A percentile compares a stretch with the other conserved stretches of the same genome.
Evolutionary conservation across 2,329 filamentous ascomycete species (phyloP).

Genomic region (Fusarium devonianum): DNA sequence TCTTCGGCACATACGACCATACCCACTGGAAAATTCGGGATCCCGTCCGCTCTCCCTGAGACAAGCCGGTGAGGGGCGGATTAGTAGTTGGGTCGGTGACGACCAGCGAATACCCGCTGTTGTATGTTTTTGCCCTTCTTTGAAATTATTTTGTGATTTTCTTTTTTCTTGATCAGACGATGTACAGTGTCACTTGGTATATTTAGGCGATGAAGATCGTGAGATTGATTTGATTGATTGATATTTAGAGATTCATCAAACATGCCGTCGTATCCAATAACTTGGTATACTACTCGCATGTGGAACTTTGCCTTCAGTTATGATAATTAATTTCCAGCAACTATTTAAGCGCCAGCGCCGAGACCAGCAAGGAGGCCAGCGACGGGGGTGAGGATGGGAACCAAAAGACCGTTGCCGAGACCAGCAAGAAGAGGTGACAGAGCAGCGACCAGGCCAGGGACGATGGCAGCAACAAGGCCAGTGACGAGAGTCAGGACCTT

Average conservation of each 20-base stretch:
- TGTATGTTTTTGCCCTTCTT: not conserved
- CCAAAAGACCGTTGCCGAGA: constrained; percentile 37
- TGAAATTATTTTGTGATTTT: no score
- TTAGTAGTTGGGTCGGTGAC: not conserved
- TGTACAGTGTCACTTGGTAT: no score
- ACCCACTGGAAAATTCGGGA: not conserved
- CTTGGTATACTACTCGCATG: no score
- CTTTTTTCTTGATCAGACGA: no score
- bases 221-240: no score
- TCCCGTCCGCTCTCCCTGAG: not conserved
- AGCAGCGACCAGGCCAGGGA: constrained; percentile 38
- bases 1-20: not conserved
- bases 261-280: no score
- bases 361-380: constrained; percentile 30
- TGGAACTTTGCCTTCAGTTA: no score
- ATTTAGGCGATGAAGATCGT: no score
- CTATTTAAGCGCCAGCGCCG: constrained; percentile 20
- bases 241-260: no score
- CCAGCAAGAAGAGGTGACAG: constrained; percentile 41
- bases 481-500: constrained; percentile 37
- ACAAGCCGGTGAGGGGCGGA: not conserved
- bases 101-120: not conserved
- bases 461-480: constrained; percentile 31
- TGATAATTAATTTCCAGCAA: no score
- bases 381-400: constrained; percentile 39